These are phyloP conservation scores for Nicotiana benthamiana DNA, from an alignment of 257 asterid species.

Conservation along the genomic window DNA sequence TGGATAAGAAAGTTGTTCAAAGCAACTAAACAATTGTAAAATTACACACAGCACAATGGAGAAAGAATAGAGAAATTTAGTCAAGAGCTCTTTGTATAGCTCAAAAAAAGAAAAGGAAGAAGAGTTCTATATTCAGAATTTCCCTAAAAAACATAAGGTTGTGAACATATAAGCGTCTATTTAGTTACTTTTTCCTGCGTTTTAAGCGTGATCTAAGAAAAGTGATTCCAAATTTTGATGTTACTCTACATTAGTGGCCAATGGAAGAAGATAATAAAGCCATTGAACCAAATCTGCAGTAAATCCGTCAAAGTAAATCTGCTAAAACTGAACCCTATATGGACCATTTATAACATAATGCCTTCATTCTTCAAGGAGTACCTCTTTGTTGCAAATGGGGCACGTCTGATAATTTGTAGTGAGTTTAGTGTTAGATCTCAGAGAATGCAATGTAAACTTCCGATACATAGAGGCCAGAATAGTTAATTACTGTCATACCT, in stretches of 20 bases:
- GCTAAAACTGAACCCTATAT: neutral
- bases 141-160: neutral
- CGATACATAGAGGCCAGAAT: neutral
- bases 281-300: too few species aligned
- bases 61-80: neutral
- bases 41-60: neutral
- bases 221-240: neutral
- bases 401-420: conserved; percentile 48
- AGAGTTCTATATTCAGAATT: neutral
- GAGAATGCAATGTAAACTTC: neutral
- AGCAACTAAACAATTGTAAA: neutral
- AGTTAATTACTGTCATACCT: conserved; percentile 29
- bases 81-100: neutral
- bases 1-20: neutral
- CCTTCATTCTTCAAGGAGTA: conserved; percentile 34
- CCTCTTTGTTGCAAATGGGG: conserved; percentile 83
- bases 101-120: neutral
- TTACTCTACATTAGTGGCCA: neutral
- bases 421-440: neutral
- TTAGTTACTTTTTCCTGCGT: neutral
- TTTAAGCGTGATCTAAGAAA: neutral
- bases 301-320: neutral
- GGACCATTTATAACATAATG: neutral
- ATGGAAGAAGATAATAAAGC: neutral
- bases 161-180: neutral